Evolutionary conservation across 768 basidiomycete species (phyloP), one percentile per base, ranked within the genome.

Genomic region (Mycena belliarum): DNA sequence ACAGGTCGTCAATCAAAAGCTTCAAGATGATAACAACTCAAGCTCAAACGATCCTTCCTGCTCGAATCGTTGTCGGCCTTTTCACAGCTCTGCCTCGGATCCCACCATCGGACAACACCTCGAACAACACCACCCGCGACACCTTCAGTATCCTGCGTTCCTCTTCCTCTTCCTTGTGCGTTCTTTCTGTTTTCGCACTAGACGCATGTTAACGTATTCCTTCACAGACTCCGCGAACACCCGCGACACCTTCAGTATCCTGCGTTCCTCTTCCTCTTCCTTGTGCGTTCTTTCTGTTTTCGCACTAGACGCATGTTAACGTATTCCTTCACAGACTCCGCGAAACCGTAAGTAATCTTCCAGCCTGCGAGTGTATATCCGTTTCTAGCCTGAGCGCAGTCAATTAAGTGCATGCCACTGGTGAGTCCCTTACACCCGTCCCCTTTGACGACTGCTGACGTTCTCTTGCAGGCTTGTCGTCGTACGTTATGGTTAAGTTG

Each of bases 21-120:
- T 21, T 6, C 55, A 53, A 59, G 46, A 48, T 38, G 40, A 52
- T 23, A 33, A 29, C 55, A 47, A 25, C 21, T 23, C 45, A 41
- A 29, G 41, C 51, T 59, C n/a, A n/a, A 37, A 35, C 37, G 42
- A 23, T 15, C 9, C 40, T 28, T 16, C 18, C 20, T 57, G 37
- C 50, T 43, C 28, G 46, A 41, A 40, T 52, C 38, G 52, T 46
- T 46, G 26, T 29, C n/a, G 16, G 10, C 29, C 10, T 29, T 35
- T 35, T 14, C 16, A 14, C 33, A 35, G 29, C 6, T 32, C 14
- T 14, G 29, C 14, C 29, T 32, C 29, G 29, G 6, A 14, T 7
- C n/a, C 6, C 29, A 32, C 14, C 20, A 44, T 49, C 41, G 25
- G 35, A 57, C 38, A n/a, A 20, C 38, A 20, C n/a, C 38, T 40